Evolutionary conservation across 352 stramenopile genomes (phyloP), one percentile per base, ranked within the genome.

Genomic region (Globisporangium carolinianum): DNA sequence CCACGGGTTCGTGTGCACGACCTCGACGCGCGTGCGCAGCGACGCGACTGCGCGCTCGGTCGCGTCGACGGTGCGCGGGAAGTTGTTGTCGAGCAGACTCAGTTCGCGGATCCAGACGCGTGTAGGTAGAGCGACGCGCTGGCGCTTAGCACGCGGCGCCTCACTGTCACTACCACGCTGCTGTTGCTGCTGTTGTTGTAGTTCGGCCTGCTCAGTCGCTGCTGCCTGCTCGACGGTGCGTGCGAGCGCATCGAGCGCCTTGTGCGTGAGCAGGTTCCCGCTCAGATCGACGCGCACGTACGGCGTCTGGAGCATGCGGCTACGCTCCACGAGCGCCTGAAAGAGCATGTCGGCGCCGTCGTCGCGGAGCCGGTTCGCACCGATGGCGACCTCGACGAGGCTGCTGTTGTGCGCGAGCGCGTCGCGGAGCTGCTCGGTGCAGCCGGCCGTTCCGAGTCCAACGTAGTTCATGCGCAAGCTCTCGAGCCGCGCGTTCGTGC

Each of bases 1-100:
- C 78, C 79, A 90, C 41, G 80, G 70, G 53, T 90, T 89, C 36
- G 73, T 89, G 36, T 60, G 74, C 46, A 91, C 55, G 45, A 73
- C 63, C 17, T 62, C 58, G n/a, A 89, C 74, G 11, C 60, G 62
- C 7, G 42, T 47, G 42, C 62, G 63, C 10, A 91, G 63, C 0
- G 51, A 50, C 6, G 63, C 47, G 3, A 89, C 56, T 39, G 70
- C 56, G 1, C 47, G 54, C 1, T 58, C 66, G 46, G 62, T 73
- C 32, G 32, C 18, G 9, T 71, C 57, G 14, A 57, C 54, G 10
- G 68, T 62, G 4, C 53, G 73, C 38, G 51, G 51, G n/a, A 92
- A 75, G 56, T 90, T 73, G 46, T 92, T 92, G 65, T 92, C 86
- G 9, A 90, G 65, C 54, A 90, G 52, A 38, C 71, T 83, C 8